Percentiles rank a stretch among this genome's conserved stretches.
phyloP scores from a whole-genome alignment of 2,329 filamentous ascomycete genomes.

The Colletotrichum plurivorum region DNA sequence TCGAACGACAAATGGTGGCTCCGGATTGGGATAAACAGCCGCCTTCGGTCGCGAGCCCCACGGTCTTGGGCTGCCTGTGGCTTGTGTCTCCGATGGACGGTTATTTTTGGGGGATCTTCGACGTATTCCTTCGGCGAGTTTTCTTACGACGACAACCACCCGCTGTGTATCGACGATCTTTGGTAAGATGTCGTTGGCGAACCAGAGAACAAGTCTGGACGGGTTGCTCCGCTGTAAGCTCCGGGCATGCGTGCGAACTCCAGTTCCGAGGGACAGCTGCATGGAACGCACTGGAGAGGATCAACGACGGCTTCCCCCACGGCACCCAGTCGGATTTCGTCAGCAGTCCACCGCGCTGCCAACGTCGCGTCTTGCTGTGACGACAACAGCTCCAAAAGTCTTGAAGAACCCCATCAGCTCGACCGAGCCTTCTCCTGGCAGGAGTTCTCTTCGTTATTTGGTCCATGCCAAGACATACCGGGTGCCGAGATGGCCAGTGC shows the following conservation, averaged over 20 bases:
- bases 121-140: slow-evolving; percentile 3
- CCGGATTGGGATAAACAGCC: slow-evolving; percentile 19
- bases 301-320: slow-evolving; percentile 13
- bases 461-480: slow-evolving; percentile 21
- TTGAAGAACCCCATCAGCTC: too few species aligned
- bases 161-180: background rate
- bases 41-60: background rate
- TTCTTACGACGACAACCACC: background rate
- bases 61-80: slow-evolving; percentile 25
- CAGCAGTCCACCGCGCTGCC: slow-evolving; percentile 25
- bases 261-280: background rate
- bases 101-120: slow-evolving; percentile 23
- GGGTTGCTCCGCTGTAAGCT: background rate
- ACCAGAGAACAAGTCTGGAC: background rate
- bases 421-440: too few species aligned
- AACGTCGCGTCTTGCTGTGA: slow-evolving; percentile 16
- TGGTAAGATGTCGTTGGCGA: background rate
- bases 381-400: background rate
- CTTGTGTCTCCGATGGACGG: slow-evolving; percentile 23
- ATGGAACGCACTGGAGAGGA: background rate
- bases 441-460: too few species aligned
- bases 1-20: background rate
- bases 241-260: background rate
- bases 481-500: slow-evolving; percentile 11
- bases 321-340: slow-evolving; percentile 23